phyloP scores from a whole-genome alignment of 352 stramenopile species.

The Peronospora destructor region DNA sequence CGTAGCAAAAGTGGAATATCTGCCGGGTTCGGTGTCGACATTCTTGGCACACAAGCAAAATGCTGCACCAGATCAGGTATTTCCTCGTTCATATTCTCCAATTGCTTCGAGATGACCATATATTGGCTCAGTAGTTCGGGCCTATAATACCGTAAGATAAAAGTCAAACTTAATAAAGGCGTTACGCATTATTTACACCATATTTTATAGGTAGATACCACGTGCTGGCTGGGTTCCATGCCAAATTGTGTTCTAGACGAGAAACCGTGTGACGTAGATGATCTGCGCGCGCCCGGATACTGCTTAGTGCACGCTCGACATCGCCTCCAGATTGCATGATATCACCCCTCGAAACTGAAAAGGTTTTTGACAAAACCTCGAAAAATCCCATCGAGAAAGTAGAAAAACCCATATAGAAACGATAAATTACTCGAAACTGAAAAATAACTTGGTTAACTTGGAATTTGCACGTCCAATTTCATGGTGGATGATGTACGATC shows the following conservation, averaged over 20 bases:
- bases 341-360: not conserved
- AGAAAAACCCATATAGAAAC: not conserved
- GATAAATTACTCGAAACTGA: not conserved
- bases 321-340: conserved; percentile 43
- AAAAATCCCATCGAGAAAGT: not conserved
- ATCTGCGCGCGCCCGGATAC: conserved; percentile 72
- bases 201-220: conserved; percentile 44
- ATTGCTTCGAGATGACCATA: conserved; percentile 82
- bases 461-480: not conserved
- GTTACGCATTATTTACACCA: not conserved
- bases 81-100: conserved; percentile 87
- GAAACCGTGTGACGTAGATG: conserved; percentile 73
- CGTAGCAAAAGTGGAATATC: conserved; percentile 73
- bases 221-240: conserved; percentile 73
- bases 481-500: conserved; percentile 18
- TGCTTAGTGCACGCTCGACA: conserved; percentile 70
- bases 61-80: conserved; percentile 81
- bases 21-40: conserved; percentile 70
- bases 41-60: conserved; percentile 75
- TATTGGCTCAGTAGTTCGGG: conserved; percentile 79
- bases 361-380: not conserved
- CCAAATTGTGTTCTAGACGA: conserved; percentile 69
- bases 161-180: not conserved
- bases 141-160: conserved; percentile 18
- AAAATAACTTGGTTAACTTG: not conserved